Base-by-base conservation (phyloP, 2,329 filamentous ascomycete species). In the Trichoderma atrobrunneum region DNA sequence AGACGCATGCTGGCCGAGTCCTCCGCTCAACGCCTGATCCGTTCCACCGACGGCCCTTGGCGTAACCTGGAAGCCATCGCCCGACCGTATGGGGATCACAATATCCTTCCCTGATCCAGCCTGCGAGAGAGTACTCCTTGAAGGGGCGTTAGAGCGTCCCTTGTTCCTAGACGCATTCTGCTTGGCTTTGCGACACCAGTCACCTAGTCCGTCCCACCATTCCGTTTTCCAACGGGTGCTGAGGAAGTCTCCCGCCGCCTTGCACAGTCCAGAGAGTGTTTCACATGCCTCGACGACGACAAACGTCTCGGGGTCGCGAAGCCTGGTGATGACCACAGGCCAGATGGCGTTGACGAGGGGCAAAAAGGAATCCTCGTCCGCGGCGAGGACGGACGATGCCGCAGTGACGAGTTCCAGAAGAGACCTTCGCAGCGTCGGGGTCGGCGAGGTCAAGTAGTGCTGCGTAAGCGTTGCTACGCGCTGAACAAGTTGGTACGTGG, bases 271-370 rank as follows among this genome's bases (percentile, higher is more conserved):
- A 2, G 84, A 84, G 3, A 98, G 84, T 0, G 93, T 88, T 16
- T 90, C 86, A 72, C 93, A 90, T 7, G 94, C 91, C 18, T 91
- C 89, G 10, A 92, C 87, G 3, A 88, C 87, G 11, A 98, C 88
- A 77, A 90, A 92, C 0, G 88, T 83, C 79, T 94, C 91, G 5
- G 82, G 75, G 74, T 94, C 92, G 75, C 90, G 88, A 7, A 94
- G 84, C 28, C 90, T 86, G n/a, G 86, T 85, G 2, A 91, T 83
- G 6, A 97, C 84, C 7, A 97, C 91, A 0, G 95, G 94, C 95
- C 95, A 99, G 8, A 98, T 85, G 3, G 92, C 91, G 80, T 98
- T 96, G 76, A 98, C 90, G 0, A 98, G 86, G 0, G 96, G 96
- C 2, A 99, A 83, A 79, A 97, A 98, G 0, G 90, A 89, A 73